Evolutionary conservation across 1,284 basidiomycete genomes (phyloP), one percentile per base, ranked within the genome.

Genomic region (Earliella scabrosa): DNA sequence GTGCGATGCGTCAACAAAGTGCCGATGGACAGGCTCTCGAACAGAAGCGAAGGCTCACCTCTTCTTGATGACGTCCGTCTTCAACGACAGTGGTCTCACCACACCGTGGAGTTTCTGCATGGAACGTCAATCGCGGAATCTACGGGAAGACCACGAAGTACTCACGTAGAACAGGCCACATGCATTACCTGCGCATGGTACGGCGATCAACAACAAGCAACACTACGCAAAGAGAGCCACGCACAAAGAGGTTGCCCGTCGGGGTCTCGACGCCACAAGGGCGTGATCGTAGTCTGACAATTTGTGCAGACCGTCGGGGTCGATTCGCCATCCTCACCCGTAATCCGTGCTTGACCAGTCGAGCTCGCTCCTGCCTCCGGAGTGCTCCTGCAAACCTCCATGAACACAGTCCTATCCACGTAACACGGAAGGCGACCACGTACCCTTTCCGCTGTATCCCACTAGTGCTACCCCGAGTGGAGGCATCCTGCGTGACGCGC

Each of bases 61-160:
- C 79, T 97, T 98, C 86, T 98, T 98, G 75, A 98, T 98, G 41
- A 97, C 91, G 71, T 98, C 95, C 23, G 95, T 97, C 82, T 97
- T 98, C 60, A 98, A 82, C 45, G 94, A 96, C 61, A 97, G 76
- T 7, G 95, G 95, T 52, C 96, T 84, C 16, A 96, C 93, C 36
- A 97, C 95, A 40, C 96, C 96, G 68, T 98, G 95, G 44, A 98
- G 77, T 87, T 97, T 97, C 89, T 93, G 70, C 56, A 72, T 56
- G 44, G 49, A 39, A 24, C 10, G n/a, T 36, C 53, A 27, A 50
- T 41, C 16, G 31, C 7, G 20, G 27, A 20, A 20, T 21, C 4
- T 16, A 11, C 26, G 26, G 32, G 10, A 40, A 49, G 50, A 59
- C 58, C 51, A 54, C 34, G 21, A 41, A 49, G 14, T 24, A 86